Conservation (phyloP, 495 filamentous ascomycete genomes). For the Xylaria grammica region DNA sequence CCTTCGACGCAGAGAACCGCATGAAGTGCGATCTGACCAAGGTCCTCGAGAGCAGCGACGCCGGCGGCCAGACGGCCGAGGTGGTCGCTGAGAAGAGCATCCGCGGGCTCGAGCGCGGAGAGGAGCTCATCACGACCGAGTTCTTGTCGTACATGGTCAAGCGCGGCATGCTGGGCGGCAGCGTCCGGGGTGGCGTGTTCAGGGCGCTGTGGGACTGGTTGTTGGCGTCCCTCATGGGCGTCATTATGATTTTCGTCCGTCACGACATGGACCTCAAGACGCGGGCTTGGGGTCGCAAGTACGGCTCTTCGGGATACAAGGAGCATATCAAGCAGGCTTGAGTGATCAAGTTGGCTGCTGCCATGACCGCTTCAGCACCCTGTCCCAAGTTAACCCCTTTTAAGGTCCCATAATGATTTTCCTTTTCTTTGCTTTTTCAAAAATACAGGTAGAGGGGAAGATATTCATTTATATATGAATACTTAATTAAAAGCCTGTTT, state of each 20-base stretch:
- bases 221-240: constrained; percentile 50
- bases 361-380: too few species aligned
- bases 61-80: constrained; percentile 67
- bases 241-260: constrained; percentile 62
- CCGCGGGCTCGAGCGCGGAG: constrained; percentile 62
- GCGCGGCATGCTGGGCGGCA: constrained; percentile 66
- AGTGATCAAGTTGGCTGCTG: too few species aligned
- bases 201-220: constrained; percentile 59
- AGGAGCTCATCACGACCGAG: neutral
- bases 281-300: constrained; percentile 56
- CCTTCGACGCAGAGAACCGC: constrained; percentile 70
- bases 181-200: constrained; percentile 62
- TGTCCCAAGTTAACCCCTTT: too few species aligned
- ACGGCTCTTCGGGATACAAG: constrained; percentile 32
- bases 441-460: too few species aligned
- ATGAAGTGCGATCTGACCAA: constrained; percentile 77
- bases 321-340: neutral
- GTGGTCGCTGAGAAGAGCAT: constrained; percentile 70
- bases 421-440: too few species aligned
- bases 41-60: constrained; percentile 75
- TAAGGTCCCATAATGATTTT: too few species aligned
- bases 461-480: too few species aligned
- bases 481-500: too few species aligned
- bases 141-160: constrained; percentile 53
- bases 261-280: constrained; percentile 66